Evolutionary conservation across 2,329 filamentous ascomycete species (phyloP).

Genomic region (Lachnellula subtilissima): DNA sequence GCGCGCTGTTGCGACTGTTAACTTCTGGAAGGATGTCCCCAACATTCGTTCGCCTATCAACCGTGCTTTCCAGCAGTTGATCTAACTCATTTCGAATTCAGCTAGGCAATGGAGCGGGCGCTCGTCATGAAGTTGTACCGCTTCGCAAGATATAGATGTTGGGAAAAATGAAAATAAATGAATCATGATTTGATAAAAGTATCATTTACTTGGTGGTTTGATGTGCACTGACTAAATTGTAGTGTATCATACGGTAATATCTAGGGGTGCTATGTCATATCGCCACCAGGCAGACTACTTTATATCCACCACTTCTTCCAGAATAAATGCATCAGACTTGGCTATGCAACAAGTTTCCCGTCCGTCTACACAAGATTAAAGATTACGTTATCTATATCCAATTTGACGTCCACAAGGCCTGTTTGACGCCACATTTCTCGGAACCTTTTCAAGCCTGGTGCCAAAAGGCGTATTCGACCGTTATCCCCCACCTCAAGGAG

Average conservation of each 20-base stretch:
- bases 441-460: background rate
- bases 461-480: background rate
- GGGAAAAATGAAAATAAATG: background rate
- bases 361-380: no score
- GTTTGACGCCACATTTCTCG: no score
- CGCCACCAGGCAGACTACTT: no score
- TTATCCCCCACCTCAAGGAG: background rate
- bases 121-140: conserved; percentile 1
- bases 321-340: no score
- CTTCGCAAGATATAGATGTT: conserved; percentile 2
- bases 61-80: conserved; percentile 95
- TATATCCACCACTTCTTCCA: no score
- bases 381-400: no score
- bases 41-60: conserved; percentile 94
- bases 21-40: conserved; percentile 94
- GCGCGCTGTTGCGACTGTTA: conserved; percentile 83
- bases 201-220: background rate
- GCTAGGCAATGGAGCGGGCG: background rate
- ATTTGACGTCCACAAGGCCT: no score
- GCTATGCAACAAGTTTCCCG: no score
- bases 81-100: conserved; percentile 50
- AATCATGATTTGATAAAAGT: background rate
- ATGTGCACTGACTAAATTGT: background rate
- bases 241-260: background rate
- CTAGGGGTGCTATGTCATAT: background rate